phyloP scores from a whole-genome alignment of 257 asterid species.

The Nicotiana knightiana region DNA sequence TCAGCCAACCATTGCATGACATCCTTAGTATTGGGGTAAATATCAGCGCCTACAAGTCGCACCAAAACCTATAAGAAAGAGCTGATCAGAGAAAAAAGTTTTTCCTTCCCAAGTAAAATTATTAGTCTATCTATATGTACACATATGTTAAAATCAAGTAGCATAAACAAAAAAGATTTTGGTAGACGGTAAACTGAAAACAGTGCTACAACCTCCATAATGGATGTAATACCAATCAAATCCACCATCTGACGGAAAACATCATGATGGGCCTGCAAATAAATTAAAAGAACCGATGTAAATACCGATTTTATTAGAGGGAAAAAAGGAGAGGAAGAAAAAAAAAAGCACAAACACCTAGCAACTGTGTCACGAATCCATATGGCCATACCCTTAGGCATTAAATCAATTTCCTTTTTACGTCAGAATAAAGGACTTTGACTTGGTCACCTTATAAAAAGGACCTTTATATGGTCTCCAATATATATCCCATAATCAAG shows the following conservation, averaged over 20 bases:
- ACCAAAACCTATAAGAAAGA: conserved; percentile 70
- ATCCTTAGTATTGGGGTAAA: conserved; percentile 73
- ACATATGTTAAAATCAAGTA: not conserved
- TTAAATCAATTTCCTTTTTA: not conserved
- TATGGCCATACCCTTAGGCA: not conserved
- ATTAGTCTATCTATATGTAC: not conserved
- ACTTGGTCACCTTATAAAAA: too few relatives aligned
- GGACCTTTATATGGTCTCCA: not conserved
- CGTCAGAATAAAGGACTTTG: not conserved
- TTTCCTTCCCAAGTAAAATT: not conserved
- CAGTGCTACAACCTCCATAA: conserved; percentile 75
- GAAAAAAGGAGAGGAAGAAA: not conserved
- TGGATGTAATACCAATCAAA: conserved; percentile 95
- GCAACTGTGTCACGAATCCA: not conserved
- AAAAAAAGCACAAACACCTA: not conserved
- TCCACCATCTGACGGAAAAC: conserved; percentile 87
- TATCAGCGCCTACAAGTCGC: conserved; percentile 87
- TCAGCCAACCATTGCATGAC: conserved; percentile 98
- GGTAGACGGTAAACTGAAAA: conserved; percentile 1
- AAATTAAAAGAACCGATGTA: not conserved
- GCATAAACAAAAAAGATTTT: not conserved
- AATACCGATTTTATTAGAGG: not conserved
- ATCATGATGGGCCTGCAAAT: conserved; percentile 73
- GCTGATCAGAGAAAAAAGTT: conserved; percentile 20
- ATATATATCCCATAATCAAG: not conserved